These are phyloP conservation scores for Amanita polypyramis DNA, from an alignment of 768 basidiomycete genomes.

Conservation along the genomic window DNA sequence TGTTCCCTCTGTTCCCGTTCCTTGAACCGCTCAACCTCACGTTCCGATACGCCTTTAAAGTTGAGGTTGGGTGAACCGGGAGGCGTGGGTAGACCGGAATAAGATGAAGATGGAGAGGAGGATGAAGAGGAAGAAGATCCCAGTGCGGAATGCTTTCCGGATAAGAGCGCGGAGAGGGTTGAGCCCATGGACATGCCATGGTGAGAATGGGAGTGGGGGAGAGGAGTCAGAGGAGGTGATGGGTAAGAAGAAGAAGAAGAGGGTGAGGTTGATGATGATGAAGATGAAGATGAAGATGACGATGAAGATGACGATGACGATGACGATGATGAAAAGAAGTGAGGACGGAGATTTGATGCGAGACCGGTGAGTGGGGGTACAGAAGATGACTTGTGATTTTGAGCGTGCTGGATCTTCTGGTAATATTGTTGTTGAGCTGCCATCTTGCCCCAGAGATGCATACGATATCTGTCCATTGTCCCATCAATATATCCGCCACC, in stretches of 20 bases:
- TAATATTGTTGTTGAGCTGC: constrained; percentile 56
- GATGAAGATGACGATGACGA: too few species aligned
- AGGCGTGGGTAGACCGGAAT: constrained; percentile 28
- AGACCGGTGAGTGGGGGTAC: constrained; percentile 22
- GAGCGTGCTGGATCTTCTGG: constrained; percentile 26
- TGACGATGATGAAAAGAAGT: constrained; percentile 25
- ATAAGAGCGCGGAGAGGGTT: constrained; percentile 23
- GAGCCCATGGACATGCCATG: too few species aligned
- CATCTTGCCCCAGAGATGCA: constrained; percentile 91
- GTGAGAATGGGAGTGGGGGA: too few species aligned
- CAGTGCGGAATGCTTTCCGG: constrained; percentile 32
- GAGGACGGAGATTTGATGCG: constrained; percentile 30
- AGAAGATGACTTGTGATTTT: constrained; percentile 20
- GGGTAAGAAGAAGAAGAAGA: constrained; percentile 2
- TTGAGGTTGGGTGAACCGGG: constrained; percentile 30
- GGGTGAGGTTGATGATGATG: too few species aligned
- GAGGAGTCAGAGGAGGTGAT: too few species aligned
- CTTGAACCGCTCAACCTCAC: constrained; percentile 9
- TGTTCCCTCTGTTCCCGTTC: constrained; percentile 25
- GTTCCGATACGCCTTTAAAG: constrained; percentile 16
- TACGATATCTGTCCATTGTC: constrained; percentile 44
- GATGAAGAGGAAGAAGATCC: constrained; percentile 5
- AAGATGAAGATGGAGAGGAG: not conserved
- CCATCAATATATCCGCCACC: constrained; percentile 7
- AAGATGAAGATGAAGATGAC: constrained; percentile 9